These are phyloP conservation scores for Phytopythium oedochilum DNA, from an alignment of 352 stramenopile genomes.

Conservation along the genomic window DNA sequence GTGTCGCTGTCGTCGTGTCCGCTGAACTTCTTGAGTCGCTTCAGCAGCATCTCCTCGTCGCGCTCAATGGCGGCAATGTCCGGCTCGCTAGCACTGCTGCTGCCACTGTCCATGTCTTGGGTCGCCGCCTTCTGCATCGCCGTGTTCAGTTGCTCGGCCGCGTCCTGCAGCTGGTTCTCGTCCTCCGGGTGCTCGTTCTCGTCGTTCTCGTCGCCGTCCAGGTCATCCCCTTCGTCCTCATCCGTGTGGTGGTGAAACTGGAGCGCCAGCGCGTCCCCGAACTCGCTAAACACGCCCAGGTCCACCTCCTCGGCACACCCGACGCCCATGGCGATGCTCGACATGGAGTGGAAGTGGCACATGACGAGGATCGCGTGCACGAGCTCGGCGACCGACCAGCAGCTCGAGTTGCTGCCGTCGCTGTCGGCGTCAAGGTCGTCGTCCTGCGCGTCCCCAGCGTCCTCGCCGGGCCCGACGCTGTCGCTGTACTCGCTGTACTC, in stretches of 20 bases:
- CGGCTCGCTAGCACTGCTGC: conserved; percentile 55
- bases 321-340: conserved; percentile 69
- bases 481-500: conserved; percentile 5
- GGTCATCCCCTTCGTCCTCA: conserved; percentile 6
- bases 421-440: neutral
- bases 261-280: conserved; percentile 33
- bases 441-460: neutral
- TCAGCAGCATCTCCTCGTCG: conserved; percentile 65
- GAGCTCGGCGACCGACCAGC: conserved; percentile 82
- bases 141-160: conserved; percentile 8
- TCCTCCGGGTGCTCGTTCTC: conserved; percentile 3
- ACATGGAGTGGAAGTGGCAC: conserved; percentile 81
- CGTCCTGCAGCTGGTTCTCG: conserved; percentile 3
- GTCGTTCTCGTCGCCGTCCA: conserved; percentile 1
- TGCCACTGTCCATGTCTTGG: conserved; percentile 8
- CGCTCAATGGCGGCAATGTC: conserved; percentile 71
- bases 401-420: conserved; percentile 1
- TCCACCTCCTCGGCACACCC: conserved; percentile 78
- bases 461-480: neutral
- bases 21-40: conserved; percentile 56
- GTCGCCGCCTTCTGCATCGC: conserved; percentile 5
- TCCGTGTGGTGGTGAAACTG: conserved; percentile 14
- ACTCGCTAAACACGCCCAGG: conserved; percentile 58
- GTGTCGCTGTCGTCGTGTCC: conserved; percentile 59
- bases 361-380: conserved; percentile 85